Conservation (phyloP, 352 stramenopile species). For the Globisporangium ultimum region DNA sequence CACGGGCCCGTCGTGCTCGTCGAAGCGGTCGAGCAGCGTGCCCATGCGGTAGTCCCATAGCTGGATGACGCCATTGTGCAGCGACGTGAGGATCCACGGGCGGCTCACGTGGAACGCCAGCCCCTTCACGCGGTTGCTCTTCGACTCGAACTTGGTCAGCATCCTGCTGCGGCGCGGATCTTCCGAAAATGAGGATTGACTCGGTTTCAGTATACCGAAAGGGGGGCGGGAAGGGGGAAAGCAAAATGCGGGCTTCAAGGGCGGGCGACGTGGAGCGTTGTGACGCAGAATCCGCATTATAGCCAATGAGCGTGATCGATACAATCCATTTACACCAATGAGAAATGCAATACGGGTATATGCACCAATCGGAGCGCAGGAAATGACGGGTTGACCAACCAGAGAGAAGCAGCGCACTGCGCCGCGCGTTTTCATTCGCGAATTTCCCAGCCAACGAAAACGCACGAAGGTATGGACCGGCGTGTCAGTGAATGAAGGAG, state of each 20-base stretch:
- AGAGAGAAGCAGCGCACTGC: too few species aligned
- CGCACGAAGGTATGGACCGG: background rate
- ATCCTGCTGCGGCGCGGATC: slow-evolving; percentile 50
- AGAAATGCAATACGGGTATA: background rate
- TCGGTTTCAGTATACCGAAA: background rate
- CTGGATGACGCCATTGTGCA: slow-evolving; percentile 98
- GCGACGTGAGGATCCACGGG: slow-evolving; percentile 98
- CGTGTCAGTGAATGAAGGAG: background rate
- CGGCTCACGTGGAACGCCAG: slow-evolving; percentile 98
- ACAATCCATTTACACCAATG: slow-evolving; percentile 3
- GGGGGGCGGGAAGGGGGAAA: background rate
- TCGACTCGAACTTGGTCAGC: slow-evolving; percentile 99
- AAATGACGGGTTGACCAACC: too few species aligned
- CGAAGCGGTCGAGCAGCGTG: slow-evolving; percentile 98
- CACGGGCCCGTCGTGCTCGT: slow-evolving; percentile 99
- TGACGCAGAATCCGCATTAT: background rate
- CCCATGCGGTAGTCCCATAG: slow-evolving; percentile 99
- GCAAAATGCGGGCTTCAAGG: background rate
- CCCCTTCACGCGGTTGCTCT: slow-evolving; percentile 99
- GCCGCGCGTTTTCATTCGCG: slow-evolving; percentile 33
- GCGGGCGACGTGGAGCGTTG: slow-evolving; percentile 10
- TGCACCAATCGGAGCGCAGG: too few species aligned
- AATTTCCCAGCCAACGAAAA: slow-evolving; percentile 38
- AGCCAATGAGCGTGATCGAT: background rate
- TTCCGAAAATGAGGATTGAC: slow-evolving; percentile 8